Evolutionary conservation across 2,329 filamentous ascomycete genomes (phyloP).

Genomic region (Fusarium hainanense): DNA sequence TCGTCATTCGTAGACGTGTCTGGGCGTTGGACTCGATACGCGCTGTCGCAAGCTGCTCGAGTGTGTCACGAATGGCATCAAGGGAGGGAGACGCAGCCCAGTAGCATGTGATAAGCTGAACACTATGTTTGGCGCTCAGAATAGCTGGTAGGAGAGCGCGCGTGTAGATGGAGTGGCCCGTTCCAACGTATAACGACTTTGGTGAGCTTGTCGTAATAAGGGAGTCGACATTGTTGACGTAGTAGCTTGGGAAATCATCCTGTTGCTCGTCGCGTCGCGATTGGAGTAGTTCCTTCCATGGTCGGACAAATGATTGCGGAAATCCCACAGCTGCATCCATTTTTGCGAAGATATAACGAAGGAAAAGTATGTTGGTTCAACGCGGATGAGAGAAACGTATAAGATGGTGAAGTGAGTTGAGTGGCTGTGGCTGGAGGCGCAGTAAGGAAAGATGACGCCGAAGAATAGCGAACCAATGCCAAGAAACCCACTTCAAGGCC

Average conservation of each 20-base stretch:
- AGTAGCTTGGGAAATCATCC: slow-evolving; percentile 62
- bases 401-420: background rate
- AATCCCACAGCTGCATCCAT: slow-evolving; percentile 43
- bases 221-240: slow-evolving; percentile 55
- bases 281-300: slow-evolving; percentile 52
- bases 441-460: slow-evolving; percentile 28
- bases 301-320: slow-evolving; percentile 53
- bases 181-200: slow-evolving; percentile 65
- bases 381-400: background rate
- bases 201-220: slow-evolving; percentile 62
- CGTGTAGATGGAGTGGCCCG: slow-evolving; percentile 66
- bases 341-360: background rate
- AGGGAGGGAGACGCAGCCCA: slow-evolving; percentile 77
- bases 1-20: slow-evolving; percentile 67
- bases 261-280: slow-evolving; percentile 50
- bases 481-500: slow-evolving; percentile 20
- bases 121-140: slow-evolving; percentile 67
- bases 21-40: slow-evolving; percentile 43
- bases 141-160: slow-evolving; percentile 70
- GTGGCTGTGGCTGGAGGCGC: slow-evolving; percentile 5
- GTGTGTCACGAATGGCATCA: slow-evolving; percentile 65
- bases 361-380: background rate
- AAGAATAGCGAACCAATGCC: slow-evolving; percentile 16
- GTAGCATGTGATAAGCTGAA: slow-evolving; percentile 85
- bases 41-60: slow-evolving; percentile 67